Evolutionary conservation across 257 asterid genomes (phyloP), one percentile per base, ranked within the genome.

Genomic region (Solanum sejunctum): DNA sequence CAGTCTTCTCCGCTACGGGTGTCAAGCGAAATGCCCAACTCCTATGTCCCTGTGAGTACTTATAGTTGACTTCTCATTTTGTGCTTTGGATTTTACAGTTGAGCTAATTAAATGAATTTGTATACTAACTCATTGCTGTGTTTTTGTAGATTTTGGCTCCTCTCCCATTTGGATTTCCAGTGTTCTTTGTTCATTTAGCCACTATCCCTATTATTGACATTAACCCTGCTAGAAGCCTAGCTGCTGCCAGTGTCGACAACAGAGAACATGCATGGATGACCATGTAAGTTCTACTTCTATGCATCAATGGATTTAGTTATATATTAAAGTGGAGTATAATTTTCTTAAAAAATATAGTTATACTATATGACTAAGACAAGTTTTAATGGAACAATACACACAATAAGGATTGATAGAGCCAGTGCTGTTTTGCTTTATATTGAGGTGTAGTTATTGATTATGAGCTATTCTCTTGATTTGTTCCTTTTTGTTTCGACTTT

Each of bases 1-100:
- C 93, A 5, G 96, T 93, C 51, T 93, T 92, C 73, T 94, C 97
- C 3, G 95, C 98, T 32, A 92, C 28, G 5, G 98, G 92, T 92
- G 95, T 97, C 88, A 92, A 94, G 90, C 92, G 98, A 89, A 92
- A 91, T 52, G 98, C 95, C 61, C 88, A 97, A 94, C 75, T 94
- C 97, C 51, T 97, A 94, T 87, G 97, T 92, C 84, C 97, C 95
- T 56, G 94, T 28, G 28, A 28, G 28, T 28, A 28, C 28, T 28
- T 28, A 28, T 28, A 28, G 28, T 28, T 28, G 28, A 28, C 28
- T 28, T 28, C 28, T 56, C 75, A 32, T 20, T 73, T 61, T 61
- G 36, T 61, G 69, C 69, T 21, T 61, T 61, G 21, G 36, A 61
- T 61, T 60, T 61, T 61, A 61, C 12, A 61, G 69, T 61, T 49